Conservation (phyloP, 2,329 filamentous ascomycete genomes). For the Penicillium concentricum region DNA sequence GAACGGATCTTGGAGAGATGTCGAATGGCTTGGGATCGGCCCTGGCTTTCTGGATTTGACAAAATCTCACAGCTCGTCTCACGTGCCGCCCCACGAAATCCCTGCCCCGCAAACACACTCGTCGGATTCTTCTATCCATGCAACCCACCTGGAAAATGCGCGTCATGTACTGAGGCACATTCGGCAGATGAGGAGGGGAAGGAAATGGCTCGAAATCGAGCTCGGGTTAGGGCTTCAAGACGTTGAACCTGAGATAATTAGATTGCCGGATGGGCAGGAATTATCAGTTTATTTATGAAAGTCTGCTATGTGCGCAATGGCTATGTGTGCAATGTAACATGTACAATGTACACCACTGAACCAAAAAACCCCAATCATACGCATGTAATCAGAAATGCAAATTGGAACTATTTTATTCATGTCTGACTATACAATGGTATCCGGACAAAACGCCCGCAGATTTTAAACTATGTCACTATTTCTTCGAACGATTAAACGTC, state of each 20-base stretch:
- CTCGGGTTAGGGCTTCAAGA: conserved; percentile 25
- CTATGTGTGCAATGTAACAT: not conserved
- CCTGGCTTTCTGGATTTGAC: conserved; percentile 39
- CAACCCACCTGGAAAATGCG: conserved; percentile 23
- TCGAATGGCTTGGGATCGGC: conserved; percentile 43
- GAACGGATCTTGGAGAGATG: conserved; percentile 47
- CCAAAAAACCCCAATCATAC: not conserved
- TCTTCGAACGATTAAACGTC: conserved; percentile 68
- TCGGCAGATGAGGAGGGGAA: conserved; percentile 31
- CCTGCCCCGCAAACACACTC: not conserved
- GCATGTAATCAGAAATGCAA: not conserved
- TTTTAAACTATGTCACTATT: conserved; percentile 23
- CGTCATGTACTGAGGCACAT: conserved; percentile 34
- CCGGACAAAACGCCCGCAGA: conserved; percentile 6
- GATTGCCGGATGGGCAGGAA: conserved; percentile 17
- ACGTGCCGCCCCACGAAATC: not conserved
- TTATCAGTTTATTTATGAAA: conserved; percentile 7
- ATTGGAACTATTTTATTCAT: conserved; percentile 18
- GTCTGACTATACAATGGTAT: conserved; percentile 14
- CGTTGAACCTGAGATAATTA: conserved; percentile 17
- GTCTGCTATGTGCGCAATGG: no score
- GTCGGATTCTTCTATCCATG: not conserved
- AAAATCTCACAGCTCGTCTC: conserved; percentile 3
- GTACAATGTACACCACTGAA: not conserved
- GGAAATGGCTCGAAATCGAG: conserved; percentile 41